Evolutionary conservation across 345 rosid genomes (phyloP).

Genomic region (Eucalyptus globulus): DNA sequence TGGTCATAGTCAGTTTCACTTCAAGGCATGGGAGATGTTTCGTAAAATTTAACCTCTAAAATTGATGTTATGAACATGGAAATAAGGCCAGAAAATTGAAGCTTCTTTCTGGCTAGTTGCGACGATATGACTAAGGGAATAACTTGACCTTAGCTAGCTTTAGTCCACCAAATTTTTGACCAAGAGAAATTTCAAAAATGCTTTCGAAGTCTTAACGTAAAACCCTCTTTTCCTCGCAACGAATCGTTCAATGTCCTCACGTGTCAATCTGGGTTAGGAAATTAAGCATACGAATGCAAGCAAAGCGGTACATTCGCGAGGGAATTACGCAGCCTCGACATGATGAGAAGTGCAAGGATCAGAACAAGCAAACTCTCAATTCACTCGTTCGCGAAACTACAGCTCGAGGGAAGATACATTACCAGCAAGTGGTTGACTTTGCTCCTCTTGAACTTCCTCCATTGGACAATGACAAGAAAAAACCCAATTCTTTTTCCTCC

Average conservation of each 20-base stretch:
- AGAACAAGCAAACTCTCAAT: not conserved
- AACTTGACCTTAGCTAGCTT: not conserved
- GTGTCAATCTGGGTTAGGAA: not conserved
- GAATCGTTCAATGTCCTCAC: not conserved
- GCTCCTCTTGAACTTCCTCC: slow-evolving; percentile 42
- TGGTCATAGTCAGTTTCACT: not conserved
- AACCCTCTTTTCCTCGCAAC: not conserved
- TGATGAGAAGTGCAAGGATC: not conserved
- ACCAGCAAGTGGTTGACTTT: slow-evolving; percentile 15
- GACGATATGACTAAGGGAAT: not conserved
- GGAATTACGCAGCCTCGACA: not conserved
- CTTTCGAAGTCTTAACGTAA: not conserved
- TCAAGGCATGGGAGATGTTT: not conserved
- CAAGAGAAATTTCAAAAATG: not conserved
- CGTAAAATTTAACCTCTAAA: not conserved
- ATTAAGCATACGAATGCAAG: not conserved
- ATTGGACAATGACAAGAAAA: not conserved
- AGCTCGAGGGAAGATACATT: slow-evolving; percentile 1
- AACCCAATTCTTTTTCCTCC: not conserved
- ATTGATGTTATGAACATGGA: not conserved
- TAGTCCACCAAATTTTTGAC: not conserved
- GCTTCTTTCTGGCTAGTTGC: not conserved
- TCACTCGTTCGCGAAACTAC: not conserved
- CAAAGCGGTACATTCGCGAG: not conserved
- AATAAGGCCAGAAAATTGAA: not conserved